Base-by-base conservation (phyloP, 202 grass and related monocot genomes). In the Bolboschoenoplectus hybrid region DNA sequence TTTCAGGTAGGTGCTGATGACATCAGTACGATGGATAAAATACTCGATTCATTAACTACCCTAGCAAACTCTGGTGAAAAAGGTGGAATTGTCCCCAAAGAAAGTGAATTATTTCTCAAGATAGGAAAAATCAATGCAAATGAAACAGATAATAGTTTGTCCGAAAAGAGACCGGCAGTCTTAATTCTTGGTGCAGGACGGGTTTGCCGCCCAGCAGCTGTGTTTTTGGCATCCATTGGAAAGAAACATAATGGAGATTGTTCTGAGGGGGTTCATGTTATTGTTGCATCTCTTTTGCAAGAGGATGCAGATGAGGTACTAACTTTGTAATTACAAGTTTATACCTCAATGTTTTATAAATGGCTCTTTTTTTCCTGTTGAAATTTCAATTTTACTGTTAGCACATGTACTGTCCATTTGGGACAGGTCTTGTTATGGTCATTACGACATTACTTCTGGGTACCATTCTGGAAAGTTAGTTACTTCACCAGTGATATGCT, bases 171-270 rank as follows among this genome's bases (percentile, higher is more conserved):
- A 63, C 85, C 87, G 56, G 88, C 88, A 56, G 90, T 98, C 90
- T 89, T 95, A 86, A 93, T 98, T 88, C 93, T 98, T 78, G 96
- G 96, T 82, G 93, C 93, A 85, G 93, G 96, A 40, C 87, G 93
- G 88, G 96, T 98, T 89, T 98, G 93, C 67, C 86, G 89, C 43
- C 89, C 93, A 70, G 93, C 91, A 85, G 90, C 90, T 16, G 82
- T 92, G 60, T 95, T 98, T 79, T 87, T 98, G 82, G 67, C 91
- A 67, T 91, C 93, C 66, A 74, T 35, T 63, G 13, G 19, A 40
- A 47, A 9, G 19, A 32, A 89, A 73, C 35, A 36, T 74, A 83
- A 46, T 72, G 85, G 85, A 52, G 10, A 87, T 65, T 86, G 43
- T 53, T 57, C 62, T 63, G 84, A 82, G 74, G 87, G 90, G 82